Evolutionary conservation across 305 asterid genomes (phyloP), one percentile per base, ranked within the genome.

Genomic region (Solanum aculeatissimum): DNA sequence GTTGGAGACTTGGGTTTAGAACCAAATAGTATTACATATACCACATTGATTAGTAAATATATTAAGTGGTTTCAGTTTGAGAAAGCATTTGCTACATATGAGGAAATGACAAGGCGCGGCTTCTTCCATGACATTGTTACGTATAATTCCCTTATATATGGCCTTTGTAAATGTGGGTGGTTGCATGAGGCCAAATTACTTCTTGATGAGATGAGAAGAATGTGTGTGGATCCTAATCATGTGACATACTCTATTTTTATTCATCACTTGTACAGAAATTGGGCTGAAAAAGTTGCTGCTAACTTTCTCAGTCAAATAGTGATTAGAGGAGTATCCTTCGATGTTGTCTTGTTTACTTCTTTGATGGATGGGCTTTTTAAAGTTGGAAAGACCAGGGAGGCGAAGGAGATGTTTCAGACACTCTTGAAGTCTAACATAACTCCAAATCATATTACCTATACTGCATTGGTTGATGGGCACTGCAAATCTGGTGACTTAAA

Each of bases 221-320:
- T 72, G 23, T 92, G 92, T 60, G 90, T 89, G 86, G 89, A 88
- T 80, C 99, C 99, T 75, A 93, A 96, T 89, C 95, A 92, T 71
- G 88, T 93, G 25, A 94, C 98, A 62, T 95, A 89, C 88, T 87
- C 97, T 25, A 89, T 86, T 84, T 89, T 96, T 43, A 83, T 95
- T 54, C 93, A 95, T 88, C 89, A 84, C 87, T 86, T 91, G 71
- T 89, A 93, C 66, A 93, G 93, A 88, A 85, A 85, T 62, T 88
- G 90, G 84, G 84, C 90, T 84, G 88, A 58, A 57, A 87, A 86
- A 89, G 90, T 90, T 83, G 99, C 98, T 81, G 86, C 85, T 86
- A 90, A 87, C 91, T 86, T 95, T 89, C 94, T 83, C 86, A 86
- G 95, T 85, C 98, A 93, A 89, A 92, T 95, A 97, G 94, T 96